phyloP scores from a whole-genome alignment of 768 basidiomycete species.

The Russula virescens region DNA sequence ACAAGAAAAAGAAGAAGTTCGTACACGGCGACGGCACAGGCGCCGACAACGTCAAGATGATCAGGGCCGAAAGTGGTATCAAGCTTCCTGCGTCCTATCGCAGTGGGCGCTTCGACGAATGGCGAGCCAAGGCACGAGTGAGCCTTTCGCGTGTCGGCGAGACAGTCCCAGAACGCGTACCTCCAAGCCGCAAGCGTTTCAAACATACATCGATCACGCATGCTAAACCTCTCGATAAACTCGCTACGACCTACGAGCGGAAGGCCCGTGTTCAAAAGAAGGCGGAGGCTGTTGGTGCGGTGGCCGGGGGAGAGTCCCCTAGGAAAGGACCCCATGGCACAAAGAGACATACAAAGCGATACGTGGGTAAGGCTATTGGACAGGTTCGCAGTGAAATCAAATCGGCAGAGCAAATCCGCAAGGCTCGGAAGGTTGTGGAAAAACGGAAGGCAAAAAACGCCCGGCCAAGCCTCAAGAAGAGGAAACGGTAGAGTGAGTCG shows the following conservation, averaged over 20 bases:
- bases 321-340: constrained; percentile 25
- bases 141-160: constrained; percentile 81
- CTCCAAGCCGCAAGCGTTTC: constrained; percentile 45
- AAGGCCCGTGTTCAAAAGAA: constrained; percentile 61
- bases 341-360: constrained; percentile 36
- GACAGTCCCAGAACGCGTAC: constrained; percentile 47
- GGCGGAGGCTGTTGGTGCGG: constrained; percentile 31
- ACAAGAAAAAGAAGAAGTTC: constrained; percentile 95
- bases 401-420: constrained; percentile 82
- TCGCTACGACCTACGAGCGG: constrained; percentile 65
- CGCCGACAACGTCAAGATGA: constrained; percentile 89
- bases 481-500: constrained; percentile 27
- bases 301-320: constrained; percentile 30
- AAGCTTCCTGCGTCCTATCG: constrained; percentile 88
- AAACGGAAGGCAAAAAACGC: constrained; percentile 74
- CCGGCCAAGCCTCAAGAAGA: constrained; percentile 51
- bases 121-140: constrained; percentile 76
- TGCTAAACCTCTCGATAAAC: constrained; percentile 75
- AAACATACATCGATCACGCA: constrained; percentile 60
- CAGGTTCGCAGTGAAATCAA: constrained; percentile 80
- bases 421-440: constrained; percentile 58
- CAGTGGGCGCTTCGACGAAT: constrained; percentile 92
- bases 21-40: constrained; percentile 79
- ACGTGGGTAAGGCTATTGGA: constrained; percentile 53
- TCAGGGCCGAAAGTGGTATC: constrained; percentile 88